Base-by-base conservation (phyloP, 352 stramenopile species). In the Aphanomyces cochlioides region DNA sequence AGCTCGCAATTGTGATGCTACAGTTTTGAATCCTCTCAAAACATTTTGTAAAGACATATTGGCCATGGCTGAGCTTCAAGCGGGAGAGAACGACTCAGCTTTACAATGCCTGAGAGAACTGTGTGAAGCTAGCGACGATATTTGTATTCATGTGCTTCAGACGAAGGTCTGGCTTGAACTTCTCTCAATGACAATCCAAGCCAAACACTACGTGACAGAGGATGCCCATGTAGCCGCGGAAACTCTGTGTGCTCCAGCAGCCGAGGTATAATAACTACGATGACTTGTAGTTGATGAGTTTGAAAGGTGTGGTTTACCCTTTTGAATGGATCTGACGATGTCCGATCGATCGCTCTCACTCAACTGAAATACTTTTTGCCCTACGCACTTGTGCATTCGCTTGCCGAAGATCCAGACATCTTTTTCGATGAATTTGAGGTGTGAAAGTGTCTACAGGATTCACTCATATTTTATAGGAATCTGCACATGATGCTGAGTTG, bases 11-110 rank as follows among this genome's bases (percentile, higher is more conserved):
- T 67, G 59, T 6, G 43, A 56, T 28, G 15, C 59, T 5, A 3
- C 41, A 34, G 59, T 67, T 21, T 45, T 67, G 8, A 28, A 41
- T 5, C 39, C 59, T 3, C 43, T 67, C 8, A 19, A 50, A 13
- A 41, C 59, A 17, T 67, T 67, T 17, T 67, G 59, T 45, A 10
- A 67, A 15, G 38, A 48, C 41, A 67, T 67, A 13, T 34, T 67
- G 10, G 19, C 28, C 40, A 48, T 67, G 7, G 59, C 59, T 17
- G 59, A 67, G 28, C 41, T 56, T 28, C 43, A 67, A n/a, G 59
- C 59, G 13, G 59, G 59, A 2, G 59, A 67, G 7, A 50, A 54
- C 39, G 43, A 48, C 1, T 28, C 59, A 28, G 17, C 41, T n/a
- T 34, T 67, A 8, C 15, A 19, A 15, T 54, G 38, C 59, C 41